phyloP scores from a whole-genome alignment of 129 eudicot species.

The Escallonia herrerae region DNA sequence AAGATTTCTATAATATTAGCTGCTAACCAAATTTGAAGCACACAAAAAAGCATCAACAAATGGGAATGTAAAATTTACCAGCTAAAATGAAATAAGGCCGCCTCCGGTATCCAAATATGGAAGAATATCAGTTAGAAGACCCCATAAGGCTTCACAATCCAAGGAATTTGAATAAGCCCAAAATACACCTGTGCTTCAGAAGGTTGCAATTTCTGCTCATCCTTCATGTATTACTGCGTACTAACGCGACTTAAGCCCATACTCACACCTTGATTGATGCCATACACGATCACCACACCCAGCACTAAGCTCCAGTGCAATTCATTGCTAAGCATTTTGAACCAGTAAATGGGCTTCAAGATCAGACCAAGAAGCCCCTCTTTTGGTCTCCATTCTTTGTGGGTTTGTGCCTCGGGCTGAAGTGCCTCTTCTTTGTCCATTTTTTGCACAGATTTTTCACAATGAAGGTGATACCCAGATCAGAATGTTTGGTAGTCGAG shows the following conservation, averaged over 20 bases:
- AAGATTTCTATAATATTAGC: neutral
- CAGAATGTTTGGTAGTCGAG: neutral
- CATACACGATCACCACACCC: constrained; percentile 60
- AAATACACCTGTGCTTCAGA: constrained; percentile 79
- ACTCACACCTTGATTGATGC: constrained; percentile 66
- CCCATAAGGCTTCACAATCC: constrained; percentile 89
- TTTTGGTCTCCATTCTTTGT: constrained; percentile 20
- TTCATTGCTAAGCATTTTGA: constrained; percentile 56
- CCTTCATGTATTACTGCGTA: constrained; percentile 77
- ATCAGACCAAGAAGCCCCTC: constrained; percentile 26
- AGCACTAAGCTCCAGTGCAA: constrained; percentile 78
- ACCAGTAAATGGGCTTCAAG: constrained; percentile 47
- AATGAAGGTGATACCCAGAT: neutral
- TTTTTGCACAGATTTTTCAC: neutral
- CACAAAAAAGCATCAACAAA: neutral
- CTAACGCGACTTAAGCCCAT: constrained; percentile 49
- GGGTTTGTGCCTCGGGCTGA: constrained; percentile 8
- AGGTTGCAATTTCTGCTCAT: constrained; percentile 84
- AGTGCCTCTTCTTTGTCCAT: constrained; percentile 39
- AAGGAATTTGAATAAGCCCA: constrained; percentile 66
- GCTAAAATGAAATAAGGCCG: constrained; percentile 90
- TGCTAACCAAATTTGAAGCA: no score
- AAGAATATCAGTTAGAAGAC: constrained; percentile 77
- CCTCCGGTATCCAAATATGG: constrained; percentile 56
- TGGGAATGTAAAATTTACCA: constrained; percentile 31